Base-by-base conservation (phyloP, 163 green algal species). In the Chloromonas sp. region DNA sequence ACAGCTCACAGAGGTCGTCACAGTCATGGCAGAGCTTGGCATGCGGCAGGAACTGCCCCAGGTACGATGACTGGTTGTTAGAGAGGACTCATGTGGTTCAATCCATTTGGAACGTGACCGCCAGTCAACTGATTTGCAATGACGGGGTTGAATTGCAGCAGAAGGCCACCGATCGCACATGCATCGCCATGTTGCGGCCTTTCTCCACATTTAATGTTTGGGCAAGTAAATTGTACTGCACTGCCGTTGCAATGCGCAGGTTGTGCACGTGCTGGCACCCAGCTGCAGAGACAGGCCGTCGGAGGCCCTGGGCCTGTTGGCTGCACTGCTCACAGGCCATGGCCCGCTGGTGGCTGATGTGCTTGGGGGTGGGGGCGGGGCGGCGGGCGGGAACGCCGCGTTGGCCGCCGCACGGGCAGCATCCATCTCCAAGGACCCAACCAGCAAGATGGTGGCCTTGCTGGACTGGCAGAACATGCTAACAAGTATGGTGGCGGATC, bases 251-350 rank as follows among this genome's bases (percentile, higher is more conserved):
- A 36, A 36, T 36, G 36, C 36, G 66, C 66, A 74, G 66, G 5
- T 74, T 5, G 66, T 74, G 66, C 66, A 5, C 5, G 5, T 74
- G 66, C 66, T 74, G 11, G 66, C 5, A 5, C 66, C 11, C 5
- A 11, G 66, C 5, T 74, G 5, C 5, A 5, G 5, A 11, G 66
- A 11, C 66, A 11, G 66, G 5, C 5, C 66, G 66, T 15, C 5
- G 5, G 85, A 88, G 81, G 2, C 58, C 14, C 57, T 77, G 0
- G 81, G 60, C 1, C 76, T 88, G 74, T 58, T 88, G 77, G 85
- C 85, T 8, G 85, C 85, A 61, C 80, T 88, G 81, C 85, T 88
- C 76, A 82, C 74, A 0, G 85, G 85, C 15, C 85, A 88, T 61
- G 85, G 71, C 11, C 74, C 61, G 14, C 36, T 88, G 81, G 85